Conservation (phyloP, 306 rosid genomes). For the Delonix regia region DNA sequence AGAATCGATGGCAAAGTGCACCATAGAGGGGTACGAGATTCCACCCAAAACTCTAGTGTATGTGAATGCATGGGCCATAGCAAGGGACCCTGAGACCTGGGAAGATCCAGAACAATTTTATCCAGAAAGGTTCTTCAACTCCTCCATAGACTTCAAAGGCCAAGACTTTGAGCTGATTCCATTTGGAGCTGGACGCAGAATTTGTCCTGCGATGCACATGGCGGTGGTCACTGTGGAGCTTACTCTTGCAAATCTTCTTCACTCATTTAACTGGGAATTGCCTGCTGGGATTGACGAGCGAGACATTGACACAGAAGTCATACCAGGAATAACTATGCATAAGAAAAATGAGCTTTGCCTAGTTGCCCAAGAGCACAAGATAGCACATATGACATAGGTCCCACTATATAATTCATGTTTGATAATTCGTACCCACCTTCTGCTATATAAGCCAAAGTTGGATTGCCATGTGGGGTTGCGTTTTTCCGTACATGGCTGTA, state of each 20-base stretch:
- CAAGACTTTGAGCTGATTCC: conserved; percentile 40
- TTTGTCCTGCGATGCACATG: conserved; percentile 41
- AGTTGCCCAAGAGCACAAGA: conserved; percentile 4
- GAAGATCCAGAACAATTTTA: conserved; percentile 38
- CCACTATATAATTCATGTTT: too few relatives aligned
- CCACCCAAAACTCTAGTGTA: conserved; percentile 31
- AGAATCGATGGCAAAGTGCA: conserved; percentile 38
- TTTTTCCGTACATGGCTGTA: too few relatives aligned
- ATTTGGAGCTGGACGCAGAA: conserved; percentile 50
- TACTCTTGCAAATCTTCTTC: conserved; percentile 41
- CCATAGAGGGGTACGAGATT: conserved; percentile 39
- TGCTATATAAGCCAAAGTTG: too few relatives aligned
- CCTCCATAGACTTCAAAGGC: conserved; percentile 31
- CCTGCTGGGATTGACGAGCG: neutral
- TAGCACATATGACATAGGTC: too few relatives aligned
- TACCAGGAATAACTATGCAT: conserved; percentile 40
- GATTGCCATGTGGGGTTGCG: too few relatives aligned
- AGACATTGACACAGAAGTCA: conserved; percentile 34
- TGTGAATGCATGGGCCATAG: conserved; percentile 47
- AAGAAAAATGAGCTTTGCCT: conserved; percentile 44
- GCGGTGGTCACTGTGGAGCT: conserved; percentile 30
- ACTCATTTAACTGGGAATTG: conserved; percentile 42
- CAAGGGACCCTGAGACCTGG: conserved; percentile 43
- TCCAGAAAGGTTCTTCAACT: conserved; percentile 39
- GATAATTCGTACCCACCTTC: too few relatives aligned